These are phyloP conservation scores for Solanum etuberosum DNA, from an alignment of 257 asterid genomes.

Conservation along the genomic window DNA sequence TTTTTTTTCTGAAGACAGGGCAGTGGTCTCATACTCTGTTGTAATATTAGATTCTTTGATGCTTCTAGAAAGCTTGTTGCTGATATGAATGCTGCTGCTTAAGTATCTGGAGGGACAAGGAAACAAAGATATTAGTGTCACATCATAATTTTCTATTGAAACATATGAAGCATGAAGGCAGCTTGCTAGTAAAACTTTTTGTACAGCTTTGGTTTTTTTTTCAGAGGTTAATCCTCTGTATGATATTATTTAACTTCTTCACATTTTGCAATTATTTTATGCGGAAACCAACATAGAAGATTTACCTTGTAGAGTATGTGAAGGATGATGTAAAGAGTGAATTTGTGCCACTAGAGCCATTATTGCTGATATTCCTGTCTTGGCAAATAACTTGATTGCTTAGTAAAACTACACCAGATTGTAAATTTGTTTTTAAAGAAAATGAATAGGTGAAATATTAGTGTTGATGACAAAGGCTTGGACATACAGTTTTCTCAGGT, in stretches of 20 bases:
- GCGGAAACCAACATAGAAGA: neutral
- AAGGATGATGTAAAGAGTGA: conserved; percentile 36
- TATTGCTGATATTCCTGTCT: conserved; percentile 51
- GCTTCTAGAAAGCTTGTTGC: conserved; percentile 21
- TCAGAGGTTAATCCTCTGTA: neutral
- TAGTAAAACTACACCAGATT: neutral
- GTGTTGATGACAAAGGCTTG: neutral
- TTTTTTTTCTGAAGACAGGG: neutral
- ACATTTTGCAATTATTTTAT: neutral
- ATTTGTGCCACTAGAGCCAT: conserved; percentile 31
- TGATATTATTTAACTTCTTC: neutral
- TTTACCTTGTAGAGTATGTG: conserved; percentile 34
- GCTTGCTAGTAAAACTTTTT: neutral
- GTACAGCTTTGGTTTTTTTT: neutral
- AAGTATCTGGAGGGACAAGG: conserved; percentile 31
- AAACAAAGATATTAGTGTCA: neutral
- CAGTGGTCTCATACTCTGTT: conserved; percentile 46
- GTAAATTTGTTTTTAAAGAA: neutral
- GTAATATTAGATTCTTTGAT: conserved; percentile 22
- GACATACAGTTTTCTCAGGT: conserved; percentile 54
- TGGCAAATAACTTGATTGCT: neutral
- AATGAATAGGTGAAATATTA: neutral
- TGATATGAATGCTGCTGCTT: conserved; percentile 36
- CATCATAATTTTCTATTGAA: neutral
- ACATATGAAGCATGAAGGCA: neutral